Evolutionary conservation across 345 rosid species (phyloP).

Genomic region (Clarkia xantiana): DNA sequence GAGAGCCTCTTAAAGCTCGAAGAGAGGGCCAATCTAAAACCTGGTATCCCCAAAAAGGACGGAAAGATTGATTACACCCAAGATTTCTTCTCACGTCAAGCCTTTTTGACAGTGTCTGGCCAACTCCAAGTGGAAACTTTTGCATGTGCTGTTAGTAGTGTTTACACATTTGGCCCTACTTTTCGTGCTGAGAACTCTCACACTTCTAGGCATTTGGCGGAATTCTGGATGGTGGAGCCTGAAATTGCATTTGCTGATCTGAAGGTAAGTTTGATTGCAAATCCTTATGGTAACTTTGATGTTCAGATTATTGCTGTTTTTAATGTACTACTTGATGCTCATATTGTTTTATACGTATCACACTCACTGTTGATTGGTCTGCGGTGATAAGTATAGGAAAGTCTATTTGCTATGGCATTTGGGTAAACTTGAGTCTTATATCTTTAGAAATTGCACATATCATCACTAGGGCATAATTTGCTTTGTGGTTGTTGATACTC

Average conservation of each 20-base stretch:
- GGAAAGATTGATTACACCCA: conserved; percentile 55
- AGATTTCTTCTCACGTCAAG: conserved; percentile 88
- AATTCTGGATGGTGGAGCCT: conserved; percentile 99
- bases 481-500: too few relatives aligned
- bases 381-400: too few relatives aligned
- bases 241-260: conserved; percentile 86
- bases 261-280: conserved; percentile 27
- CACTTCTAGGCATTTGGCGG: conserved; percentile 94
- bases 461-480: too few relatives aligned
- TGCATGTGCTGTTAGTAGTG: conserved; percentile 71
- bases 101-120: conserved; percentile 88
- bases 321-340: too few relatives aligned
- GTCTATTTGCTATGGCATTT: too few relatives aligned
- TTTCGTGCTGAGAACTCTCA: conserved; percentile 91
- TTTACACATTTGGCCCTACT: conserved; percentile 92
- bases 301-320: too few relatives aligned
- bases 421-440: too few relatives aligned
- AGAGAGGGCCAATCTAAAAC: conserved; percentile 60
- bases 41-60: conserved; percentile 67
- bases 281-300: background rate
- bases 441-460: too few relatives aligned
- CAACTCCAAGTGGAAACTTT: conserved; percentile 85
- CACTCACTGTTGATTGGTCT: too few relatives aligned
- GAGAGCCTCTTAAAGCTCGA: conserved; percentile 32
- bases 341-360: too few relatives aligned